Base-by-base conservation (phyloP, 176 grass and related monocot genomes). In the Carex littledalei region DNA sequence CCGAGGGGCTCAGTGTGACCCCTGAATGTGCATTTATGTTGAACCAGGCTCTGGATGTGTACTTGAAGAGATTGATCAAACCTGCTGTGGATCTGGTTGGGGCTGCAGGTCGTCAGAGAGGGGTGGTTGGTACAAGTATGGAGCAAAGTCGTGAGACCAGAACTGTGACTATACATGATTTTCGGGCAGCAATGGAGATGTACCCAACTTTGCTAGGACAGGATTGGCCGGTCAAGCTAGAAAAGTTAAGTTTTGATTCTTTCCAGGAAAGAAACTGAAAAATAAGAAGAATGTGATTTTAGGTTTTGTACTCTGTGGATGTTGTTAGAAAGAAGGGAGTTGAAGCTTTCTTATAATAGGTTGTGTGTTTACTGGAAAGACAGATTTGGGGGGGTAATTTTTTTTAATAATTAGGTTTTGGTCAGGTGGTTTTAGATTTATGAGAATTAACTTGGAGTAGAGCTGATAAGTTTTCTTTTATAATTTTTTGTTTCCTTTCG, bases 1-100 rank as follows among this genome's bases (percentile, higher is more conserved):
- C 20, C 56, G 64, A 87, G 45, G 88, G 91, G 66, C 83, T 92
- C 65, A 80, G 73, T 49, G 26, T 94, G 10, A 86, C 86, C 0
- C 54, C 78, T 14, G 84, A 97, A 26, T 65, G 86, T 1, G 76
- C 85, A 3, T 81, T 94, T 57, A 62, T 88, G 58, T 84, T 97
- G 57, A 97, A 97, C 80, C 76, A 57, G 59, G 89, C 89, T 32
- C 45, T 97, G 80, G 89, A 97, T 87, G 88, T 80, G 78, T 91
- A 84, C 56, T 57, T 97, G 50, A 86, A 52, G 84, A 88, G 91
- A 81, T 87, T 97, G 86, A 92, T 97, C 32, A 97, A 86, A 78
- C 94, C 91, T 0, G 85, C 84, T 62, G 18, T 90, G 79, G 89
- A 94, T 73, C 74, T 97, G 55, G 90, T 87, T 37, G 86, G 88